phyloP scores from a whole-genome alignment of 2,329 filamentous ascomycete genomes.

The Cordyceps javanica region DNA sequence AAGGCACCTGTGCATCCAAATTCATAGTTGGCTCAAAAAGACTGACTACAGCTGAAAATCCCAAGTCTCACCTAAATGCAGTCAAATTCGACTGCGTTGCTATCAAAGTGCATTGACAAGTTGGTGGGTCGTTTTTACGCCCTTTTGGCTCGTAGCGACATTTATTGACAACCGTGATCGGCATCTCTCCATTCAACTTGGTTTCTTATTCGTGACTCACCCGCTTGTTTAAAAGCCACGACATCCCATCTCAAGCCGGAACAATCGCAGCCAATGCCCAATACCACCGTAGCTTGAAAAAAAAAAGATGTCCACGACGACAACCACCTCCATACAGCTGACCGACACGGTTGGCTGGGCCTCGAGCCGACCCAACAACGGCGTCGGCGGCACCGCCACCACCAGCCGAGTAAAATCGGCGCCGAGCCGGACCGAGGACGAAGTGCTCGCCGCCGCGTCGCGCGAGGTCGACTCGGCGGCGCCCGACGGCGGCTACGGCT shows the following conservation, averaged over 20 bases:
- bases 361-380: not conserved
- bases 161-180: too few species aligned
- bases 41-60: too few species aligned
- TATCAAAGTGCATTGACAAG: too few species aligned
- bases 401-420: too few species aligned
- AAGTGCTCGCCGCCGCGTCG: conserved; percentile 35
- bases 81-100: too few species aligned
- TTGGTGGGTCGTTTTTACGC: too few species aligned
- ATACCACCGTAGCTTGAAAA: not conserved
- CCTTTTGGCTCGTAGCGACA: too few species aligned
- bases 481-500: conserved; percentile 52
- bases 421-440: conserved; percentile 11
- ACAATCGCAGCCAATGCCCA: not conserved
- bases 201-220: too few species aligned
- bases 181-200: too few species aligned
- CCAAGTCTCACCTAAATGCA: too few species aligned
- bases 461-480: conserved; percentile 37
- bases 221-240: not conserved
- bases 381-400: not conserved
- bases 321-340: conserved; percentile 6
- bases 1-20: too few species aligned
- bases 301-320: not conserved
- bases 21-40: too few species aligned
- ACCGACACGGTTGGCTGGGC: not conserved
- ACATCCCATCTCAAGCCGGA: not conserved